Percentiles rank a stretch among this genome's conserved stretches.
Conservation (phyloP, 257 asterid genomes). For the Plantago elongata region DNA sequence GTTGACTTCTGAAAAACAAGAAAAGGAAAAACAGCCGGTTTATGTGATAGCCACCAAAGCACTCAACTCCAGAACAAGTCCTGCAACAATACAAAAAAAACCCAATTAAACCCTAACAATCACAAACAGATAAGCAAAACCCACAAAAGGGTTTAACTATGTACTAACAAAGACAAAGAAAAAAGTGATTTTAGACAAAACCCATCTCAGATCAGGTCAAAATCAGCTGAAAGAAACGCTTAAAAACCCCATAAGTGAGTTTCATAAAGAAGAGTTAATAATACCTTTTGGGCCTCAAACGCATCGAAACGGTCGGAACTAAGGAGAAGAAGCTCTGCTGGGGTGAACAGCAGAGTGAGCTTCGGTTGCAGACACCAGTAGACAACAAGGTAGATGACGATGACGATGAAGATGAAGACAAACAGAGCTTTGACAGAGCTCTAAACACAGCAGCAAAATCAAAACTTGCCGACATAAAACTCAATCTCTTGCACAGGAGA, state of each 20-base stretch:
- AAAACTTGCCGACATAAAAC: conserved; percentile 85
- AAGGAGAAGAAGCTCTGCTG: conserved; percentile 50
- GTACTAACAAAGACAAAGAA: too few relatives aligned
- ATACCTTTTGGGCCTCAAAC: conserved; percentile 97
- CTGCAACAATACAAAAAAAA: conserved; percentile 38
- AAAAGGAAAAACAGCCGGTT: conserved; percentile 53
- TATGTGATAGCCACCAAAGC: conserved; percentile 94
- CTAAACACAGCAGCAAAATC: conserved; percentile 47
- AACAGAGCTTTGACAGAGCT: conserved; percentile 52
- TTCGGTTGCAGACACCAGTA: conserved; percentile 36
- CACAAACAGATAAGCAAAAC: background rate
- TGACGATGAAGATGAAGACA: conserved; percentile 20
- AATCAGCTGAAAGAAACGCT: background rate
- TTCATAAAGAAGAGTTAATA: background rate
- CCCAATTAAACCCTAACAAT: conserved; percentile 19
- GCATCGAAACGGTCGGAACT: conserved; percentile 81
- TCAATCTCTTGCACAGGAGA: conserved; percentile 21
- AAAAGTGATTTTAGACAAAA: too few relatives aligned
- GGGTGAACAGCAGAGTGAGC: conserved; percentile 51
- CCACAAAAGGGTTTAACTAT: background rate
- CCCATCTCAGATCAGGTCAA: background rate
- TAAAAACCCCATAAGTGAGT: background rate
- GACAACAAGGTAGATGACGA: conserved; percentile 22
- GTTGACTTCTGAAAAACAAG: conserved; percentile 61
- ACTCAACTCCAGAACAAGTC: conserved; percentile 92